phyloP scores from a whole-genome alignment of 441 rosid species.

The Populus trichocarpa region DNA sequence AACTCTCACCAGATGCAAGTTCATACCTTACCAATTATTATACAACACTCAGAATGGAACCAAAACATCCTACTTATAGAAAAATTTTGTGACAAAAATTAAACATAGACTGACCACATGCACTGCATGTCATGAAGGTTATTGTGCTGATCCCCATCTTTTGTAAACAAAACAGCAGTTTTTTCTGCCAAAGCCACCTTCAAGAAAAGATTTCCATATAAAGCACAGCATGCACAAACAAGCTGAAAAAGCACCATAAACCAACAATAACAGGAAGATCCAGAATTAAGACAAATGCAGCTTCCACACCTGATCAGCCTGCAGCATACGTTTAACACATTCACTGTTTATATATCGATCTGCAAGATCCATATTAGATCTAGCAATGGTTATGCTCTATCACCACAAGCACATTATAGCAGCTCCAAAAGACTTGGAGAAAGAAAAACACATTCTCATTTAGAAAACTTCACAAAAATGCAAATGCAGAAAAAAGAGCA shows the following conservation, averaged over 20 bases:
- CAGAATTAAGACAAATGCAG: slow-evolving; percentile 14
- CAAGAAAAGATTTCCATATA: slow-evolving; percentile 15
- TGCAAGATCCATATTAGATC: slow-evolving; percentile 72
- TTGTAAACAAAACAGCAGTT: slow-evolving; percentile 94
- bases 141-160: slow-evolving; percentile 98
- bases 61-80: slow-evolving; percentile 2
- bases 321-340: slow-evolving; percentile 98
- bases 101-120: slow-evolving; percentile 82
- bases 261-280: not conserved
- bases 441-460: not conserved
- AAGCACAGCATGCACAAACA: slow-evolving; percentile 12
- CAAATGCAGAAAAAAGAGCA: not conserved
- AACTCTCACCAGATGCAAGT: slow-evolving; percentile 99
- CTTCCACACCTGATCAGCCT: slow-evolving; percentile 91
- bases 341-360: slow-evolving; percentile 96
- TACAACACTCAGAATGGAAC: slow-evolving; percentile 18
- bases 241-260: slow-evolving; percentile 2
- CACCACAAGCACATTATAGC: not conserved
- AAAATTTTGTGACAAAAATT: slow-evolving; percentile 8
- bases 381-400: not conserved
- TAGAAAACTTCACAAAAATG: not conserved
- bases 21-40: slow-evolving; percentile 71
- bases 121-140: slow-evolving; percentile 99
- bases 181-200: slow-evolving; percentile 94
- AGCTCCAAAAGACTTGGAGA: not conserved